These are phyloP conservation scores for Populus alba DNA, from an alignment of 345 rosid genomes.

Conservation along the genomic window DNA sequence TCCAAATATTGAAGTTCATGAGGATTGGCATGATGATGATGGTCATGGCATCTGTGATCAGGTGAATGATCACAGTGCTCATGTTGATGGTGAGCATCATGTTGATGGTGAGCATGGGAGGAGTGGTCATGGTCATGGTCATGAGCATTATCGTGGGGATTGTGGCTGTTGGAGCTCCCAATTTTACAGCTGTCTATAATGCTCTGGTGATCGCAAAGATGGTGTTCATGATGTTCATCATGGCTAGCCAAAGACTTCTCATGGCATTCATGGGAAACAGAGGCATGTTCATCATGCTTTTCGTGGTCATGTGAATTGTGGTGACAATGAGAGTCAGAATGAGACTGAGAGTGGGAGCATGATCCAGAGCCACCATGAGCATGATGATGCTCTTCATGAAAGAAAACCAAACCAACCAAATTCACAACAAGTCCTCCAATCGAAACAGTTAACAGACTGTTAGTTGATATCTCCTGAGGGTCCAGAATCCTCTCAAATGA, in stretches of 20 bases:
- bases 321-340: slow-evolving; percentile 36
- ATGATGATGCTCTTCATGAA: slow-evolving; percentile 98
- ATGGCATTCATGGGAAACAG: slow-evolving; percentile 35
- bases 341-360: slow-evolving; percentile 66
- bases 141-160: slow-evolving; percentile 4
- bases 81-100: slow-evolving; percentile 16
- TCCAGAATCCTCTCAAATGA: slow-evolving; percentile 94
- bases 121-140: slow-evolving; percentile 14
- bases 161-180: slow-evolving; percentile 9
- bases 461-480: slow-evolving; percentile 91
- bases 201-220: slow-evolving; percentile 8
- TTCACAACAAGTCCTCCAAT: slow-evolving; percentile 91
- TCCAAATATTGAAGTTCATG: slow-evolving; percentile 9
- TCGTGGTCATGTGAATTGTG: slow-evolving; percentile 34
- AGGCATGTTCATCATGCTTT: slow-evolving; percentile 36
- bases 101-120: slow-evolving; percentile 17
- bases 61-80: slow-evolving; percentile 6
- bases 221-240: slow-evolving; percentile 22
- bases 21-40: slow-evolving; percentile 10
- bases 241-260: slow-evolving; percentile 34
- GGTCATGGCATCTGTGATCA: slow-evolving; percentile 18
- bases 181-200: background rate
- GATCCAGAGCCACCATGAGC: slow-evolving; percentile 80
- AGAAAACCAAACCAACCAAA: slow-evolving; percentile 81
- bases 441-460: slow-evolving; percentile 75